Conservation (phyloP, 2,329 filamentous ascomycete genomes). For the Aureobasidium sp. region DNA sequence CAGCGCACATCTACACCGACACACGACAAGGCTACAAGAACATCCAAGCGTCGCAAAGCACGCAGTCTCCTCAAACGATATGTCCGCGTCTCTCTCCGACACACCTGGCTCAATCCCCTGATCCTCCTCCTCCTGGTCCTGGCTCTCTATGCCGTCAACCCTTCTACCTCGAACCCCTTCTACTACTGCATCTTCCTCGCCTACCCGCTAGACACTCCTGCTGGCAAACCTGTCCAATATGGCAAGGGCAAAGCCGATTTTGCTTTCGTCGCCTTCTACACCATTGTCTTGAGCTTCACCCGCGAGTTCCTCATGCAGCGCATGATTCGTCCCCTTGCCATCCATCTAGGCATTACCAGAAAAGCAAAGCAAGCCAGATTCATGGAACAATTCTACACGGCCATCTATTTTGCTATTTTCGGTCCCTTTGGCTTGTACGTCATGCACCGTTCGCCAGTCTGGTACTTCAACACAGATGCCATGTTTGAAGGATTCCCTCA, state of each 20-base stretch:
- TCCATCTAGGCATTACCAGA: slow-evolving; percentile 60
- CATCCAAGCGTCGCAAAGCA: slow-evolving; percentile 41
- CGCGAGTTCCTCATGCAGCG: slow-evolving; percentile 96
- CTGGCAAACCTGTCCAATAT: slow-evolving; percentile 55
- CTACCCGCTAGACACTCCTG: slow-evolving; percentile 53
- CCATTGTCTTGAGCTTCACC: slow-evolving; percentile 81
- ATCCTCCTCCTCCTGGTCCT: slow-evolving; percentile 59
- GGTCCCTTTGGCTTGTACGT: slow-evolving; percentile 82
- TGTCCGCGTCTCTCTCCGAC: slow-evolving; percentile 41
- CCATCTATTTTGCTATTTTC: slow-evolving; percentile 77
- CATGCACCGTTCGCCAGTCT: slow-evolving; percentile 84
- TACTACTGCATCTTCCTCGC: slow-evolving; percentile 83
- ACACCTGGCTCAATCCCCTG: slow-evolving; percentile 63
- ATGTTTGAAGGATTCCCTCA: slow-evolving; percentile 92
- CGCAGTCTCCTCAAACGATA: slow-evolving; percentile 39
- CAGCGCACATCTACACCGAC: slow-evolving; percentile 16
- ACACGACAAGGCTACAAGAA: slow-evolving; percentile 24
- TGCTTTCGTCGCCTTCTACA: slow-evolving; percentile 84
- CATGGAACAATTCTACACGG: slow-evolving; percentile 95
- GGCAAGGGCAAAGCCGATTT: slow-evolving; percentile 84
- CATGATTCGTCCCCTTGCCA: slow-evolving; percentile 68
- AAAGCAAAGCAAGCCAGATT: slow-evolving; percentile 79
- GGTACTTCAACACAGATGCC: slow-evolving; percentile 87
- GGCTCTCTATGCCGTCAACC: slow-evolving; percentile 65
- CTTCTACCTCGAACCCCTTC: slow-evolving; percentile 69